These are phyloP conservation scores for Rhynchosporium graminicola DNA, from an alignment of 2,329 filamentous ascomycete species.

Conservation along the genomic window DNA sequence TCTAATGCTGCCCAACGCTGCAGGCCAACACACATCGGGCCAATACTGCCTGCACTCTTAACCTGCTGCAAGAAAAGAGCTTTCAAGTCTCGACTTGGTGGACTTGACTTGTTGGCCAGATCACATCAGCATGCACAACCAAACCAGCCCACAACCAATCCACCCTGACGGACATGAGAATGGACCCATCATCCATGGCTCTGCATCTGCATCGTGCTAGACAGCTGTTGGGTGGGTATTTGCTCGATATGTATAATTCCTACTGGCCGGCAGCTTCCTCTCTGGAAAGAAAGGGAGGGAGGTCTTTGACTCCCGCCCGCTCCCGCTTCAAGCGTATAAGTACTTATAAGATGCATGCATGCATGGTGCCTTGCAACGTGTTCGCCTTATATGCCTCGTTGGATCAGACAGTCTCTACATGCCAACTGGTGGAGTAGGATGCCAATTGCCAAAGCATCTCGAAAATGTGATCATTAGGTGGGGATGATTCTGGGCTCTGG, in stretches of 20 bases:
- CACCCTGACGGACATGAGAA: conserved; percentile 15
- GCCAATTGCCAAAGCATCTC: background rate
- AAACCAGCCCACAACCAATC: background rate
- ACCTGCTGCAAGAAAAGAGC: conserved; percentile 23
- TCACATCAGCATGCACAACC: conserved; percentile 19
- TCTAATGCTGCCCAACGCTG: conserved; percentile 38
- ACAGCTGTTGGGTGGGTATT: conserved; percentile 34
- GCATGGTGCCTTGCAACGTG: conserved; percentile 39
- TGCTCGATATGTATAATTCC: conserved; percentile 22
- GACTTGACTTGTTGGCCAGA: conserved; percentile 27
- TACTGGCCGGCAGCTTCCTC: conserved; percentile 27
- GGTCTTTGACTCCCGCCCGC: conserved; percentile 22
- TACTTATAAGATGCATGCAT: conserved; percentile 24
- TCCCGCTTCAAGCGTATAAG: too few relatives aligned
- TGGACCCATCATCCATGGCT: conserved; percentile 16
- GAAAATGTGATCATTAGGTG: background rate
- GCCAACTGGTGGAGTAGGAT: conserved; percentile 11
- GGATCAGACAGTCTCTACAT: conserved; percentile 14
- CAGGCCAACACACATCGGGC: conserved; percentile 32
- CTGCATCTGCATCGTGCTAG: conserved; percentile 30
- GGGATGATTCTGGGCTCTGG: background rate
- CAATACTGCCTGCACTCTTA: conserved; percentile 7
- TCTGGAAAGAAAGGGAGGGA: background rate
- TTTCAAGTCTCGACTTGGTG: conserved; percentile 20
- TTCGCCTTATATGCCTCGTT: conserved; percentile 37